Evolutionary conservation across 2,329 filamentous ascomycete species (phyloP).

Genomic region (Lachnellula hyalina): DNA sequence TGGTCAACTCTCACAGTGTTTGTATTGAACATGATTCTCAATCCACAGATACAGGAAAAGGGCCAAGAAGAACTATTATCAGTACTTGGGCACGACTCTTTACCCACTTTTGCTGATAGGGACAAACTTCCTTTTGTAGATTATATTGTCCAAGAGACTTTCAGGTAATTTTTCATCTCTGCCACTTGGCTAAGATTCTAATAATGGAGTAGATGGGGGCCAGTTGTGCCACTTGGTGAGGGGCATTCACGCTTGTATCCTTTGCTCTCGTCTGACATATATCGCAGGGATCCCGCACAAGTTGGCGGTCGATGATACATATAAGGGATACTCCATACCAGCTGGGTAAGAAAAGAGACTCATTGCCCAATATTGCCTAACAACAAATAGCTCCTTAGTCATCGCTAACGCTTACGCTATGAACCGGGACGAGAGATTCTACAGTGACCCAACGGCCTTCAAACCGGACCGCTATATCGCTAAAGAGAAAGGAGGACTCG

Average conservation of each 20-base stretch:
- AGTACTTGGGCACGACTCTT: conserved; percentile 39
- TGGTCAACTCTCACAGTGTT: conserved; percentile 33
- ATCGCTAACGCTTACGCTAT: conserved; percentile 47
- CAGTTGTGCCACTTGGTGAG: conserved; percentile 2
- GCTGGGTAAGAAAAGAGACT: conserved; percentile 34
- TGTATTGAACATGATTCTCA: conserved; percentile 37
- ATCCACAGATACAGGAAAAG: conserved; percentile 42
- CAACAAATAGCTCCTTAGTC: conserved; percentile 30
- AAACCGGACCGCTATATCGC: conserved; percentile 40
- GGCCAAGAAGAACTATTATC: conserved; percentile 41
- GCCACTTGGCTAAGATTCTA: too few relatives aligned
- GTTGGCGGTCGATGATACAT: conserved; percentile 47
- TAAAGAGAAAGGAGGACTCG: conserved; percentile 32
- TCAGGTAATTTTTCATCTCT: conserved; percentile 28
- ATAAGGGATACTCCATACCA: conserved; percentile 50
- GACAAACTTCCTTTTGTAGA: conserved; percentile 38
- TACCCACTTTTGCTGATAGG: conserved; percentile 42
- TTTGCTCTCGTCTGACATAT: background rate
- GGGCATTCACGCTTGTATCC: too few relatives aligned
- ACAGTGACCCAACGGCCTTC: conserved; percentile 38
- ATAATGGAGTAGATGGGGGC: background rate
- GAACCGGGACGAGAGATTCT: conserved; percentile 42
- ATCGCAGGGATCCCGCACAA: conserved; percentile 45
- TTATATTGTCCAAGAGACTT: conserved; percentile 39
- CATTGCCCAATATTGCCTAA: conserved; percentile 24